Evolutionary conservation across 2,329 filamentous ascomycete genomes (phyloP).

Genomic region (Cladosporium oxysporum): DNA sequence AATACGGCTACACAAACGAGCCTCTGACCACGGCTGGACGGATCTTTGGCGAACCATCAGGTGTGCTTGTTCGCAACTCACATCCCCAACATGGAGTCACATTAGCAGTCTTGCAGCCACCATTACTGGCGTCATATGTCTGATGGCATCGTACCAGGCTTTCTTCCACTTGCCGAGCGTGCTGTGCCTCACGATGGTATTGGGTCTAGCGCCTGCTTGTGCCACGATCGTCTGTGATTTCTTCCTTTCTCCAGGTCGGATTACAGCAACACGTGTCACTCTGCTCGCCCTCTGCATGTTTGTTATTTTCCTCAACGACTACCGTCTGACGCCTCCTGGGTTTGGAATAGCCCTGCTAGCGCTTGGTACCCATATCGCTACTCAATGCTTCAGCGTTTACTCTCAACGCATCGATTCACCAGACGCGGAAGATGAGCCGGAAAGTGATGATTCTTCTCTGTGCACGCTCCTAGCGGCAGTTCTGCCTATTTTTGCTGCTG

Average conservation of each 20-base stretch:
- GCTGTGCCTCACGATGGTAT: slow-evolving; percentile 20
- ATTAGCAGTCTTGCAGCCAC: slow-evolving; percentile 14
- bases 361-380: slow-evolving; percentile 18
- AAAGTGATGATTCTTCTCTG: not conserved
- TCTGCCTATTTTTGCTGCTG: not conserved
- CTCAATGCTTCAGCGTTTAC: slow-evolving; percentile 2
- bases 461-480: not conserved
- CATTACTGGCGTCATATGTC: slow-evolving; percentile 9
- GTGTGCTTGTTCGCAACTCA: slow-evolving; percentile 5
- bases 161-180: slow-evolving; percentile 21
- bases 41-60: slow-evolving; percentile 6
- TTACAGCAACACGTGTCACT: slow-evolving; percentile 8
- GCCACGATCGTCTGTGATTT: slow-evolving; percentile 17
- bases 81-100: slow-evolving; percentile 7
- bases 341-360: slow-evolving; percentile 13
- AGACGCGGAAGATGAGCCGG: slow-evolving; percentile 1
- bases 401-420: slow-evolving; percentile 2
- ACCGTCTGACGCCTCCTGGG: slow-evolving; percentile 15
- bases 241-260: slow-evolving; percentile 4
- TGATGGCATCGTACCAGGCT: slow-evolving; percentile 22
- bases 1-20: not conserved
- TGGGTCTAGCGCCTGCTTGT: slow-evolving; percentile 17
- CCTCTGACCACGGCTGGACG: slow-evolving; percentile 12
- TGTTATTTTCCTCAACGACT: slow-evolving; percentile 20
- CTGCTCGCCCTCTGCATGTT: slow-evolving; percentile 17